Conservation (phyloP, 2,329 filamentous ascomycete genomes). For the Hyphodiscus sp. region DNA sequence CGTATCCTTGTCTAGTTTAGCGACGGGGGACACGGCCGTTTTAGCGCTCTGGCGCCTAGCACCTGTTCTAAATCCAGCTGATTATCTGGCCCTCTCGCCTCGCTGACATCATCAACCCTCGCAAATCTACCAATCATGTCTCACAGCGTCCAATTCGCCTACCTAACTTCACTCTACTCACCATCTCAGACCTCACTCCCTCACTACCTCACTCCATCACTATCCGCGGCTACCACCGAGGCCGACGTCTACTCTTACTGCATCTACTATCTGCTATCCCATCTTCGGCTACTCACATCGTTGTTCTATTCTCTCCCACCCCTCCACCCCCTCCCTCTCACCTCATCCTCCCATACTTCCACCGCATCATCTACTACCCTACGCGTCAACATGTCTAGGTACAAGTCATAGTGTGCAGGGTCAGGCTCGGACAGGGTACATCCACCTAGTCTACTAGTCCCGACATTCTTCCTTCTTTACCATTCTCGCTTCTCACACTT, state of each 20-base stretch:
- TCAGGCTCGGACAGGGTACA: background rate
- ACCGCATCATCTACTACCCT: too few species aligned
- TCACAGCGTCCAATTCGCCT: too few species aligned
- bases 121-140: too few species aligned
- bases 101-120: background rate
- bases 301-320: background rate
- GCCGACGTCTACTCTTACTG: background rate
- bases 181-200: too few species aligned
- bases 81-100: background rate
- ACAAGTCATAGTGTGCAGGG: background rate
- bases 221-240: background rate
- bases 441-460: background rate
- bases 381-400: background rate
- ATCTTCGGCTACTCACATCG: background rate
- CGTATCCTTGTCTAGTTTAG: too few species aligned
- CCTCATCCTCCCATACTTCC: background rate
- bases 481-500: conserved; percentile 5
- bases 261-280: background rate
- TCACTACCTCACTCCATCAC: background rate
- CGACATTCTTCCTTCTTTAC: conserved; percentile 13
- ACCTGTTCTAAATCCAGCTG: background rate
- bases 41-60: too few species aligned
- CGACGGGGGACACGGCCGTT: too few species aligned
- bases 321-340: background rate
- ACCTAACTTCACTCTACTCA: too few species aligned